Percentiles rank a stretch among this genome's conserved stretches.
Conservation (phyloP, 371 early-diverging fungal genomes). For the Paraphysoderma sedebokerense region DNA sequence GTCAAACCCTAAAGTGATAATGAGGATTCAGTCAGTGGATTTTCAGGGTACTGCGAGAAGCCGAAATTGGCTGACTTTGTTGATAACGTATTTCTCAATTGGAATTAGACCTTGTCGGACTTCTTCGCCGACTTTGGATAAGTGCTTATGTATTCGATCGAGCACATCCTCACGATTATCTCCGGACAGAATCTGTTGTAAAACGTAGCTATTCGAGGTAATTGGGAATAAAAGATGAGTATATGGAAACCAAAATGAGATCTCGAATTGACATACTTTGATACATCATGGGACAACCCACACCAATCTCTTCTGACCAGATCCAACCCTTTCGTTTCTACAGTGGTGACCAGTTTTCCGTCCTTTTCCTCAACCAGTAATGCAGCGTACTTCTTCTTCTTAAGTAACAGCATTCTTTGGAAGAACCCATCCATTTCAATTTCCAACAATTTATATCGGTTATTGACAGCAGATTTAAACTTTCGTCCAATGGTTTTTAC, state of each 20-base stretch:
- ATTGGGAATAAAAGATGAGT: constrained; percentile 11
- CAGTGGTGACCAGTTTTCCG: constrained; percentile 31
- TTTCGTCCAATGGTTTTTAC: constrained; percentile 66
- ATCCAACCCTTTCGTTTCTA: constrained; percentile 98
- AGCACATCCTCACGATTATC: constrained; percentile 56
- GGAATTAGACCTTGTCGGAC: constrained; percentile 52
- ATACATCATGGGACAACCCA: constrained; percentile 74
- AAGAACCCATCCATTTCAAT: constrained; percentile 97
- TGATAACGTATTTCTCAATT: constrained; percentile 78
- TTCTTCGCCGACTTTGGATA: constrained; percentile 45
- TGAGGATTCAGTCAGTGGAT: not conserved
- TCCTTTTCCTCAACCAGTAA: constrained; percentile 46
- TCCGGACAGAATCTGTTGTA: constrained; percentile 54
- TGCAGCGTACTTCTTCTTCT: constrained; percentile 99
- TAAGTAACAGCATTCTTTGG: constrained; percentile 84
- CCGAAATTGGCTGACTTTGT: constrained; percentile 45
- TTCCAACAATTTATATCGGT: constrained; percentile 79
- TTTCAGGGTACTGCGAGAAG: not conserved
- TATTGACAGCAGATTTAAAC: constrained; percentile 77
- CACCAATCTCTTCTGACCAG: constrained; percentile 98
- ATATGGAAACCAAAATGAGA: not conserved
- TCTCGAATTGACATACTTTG: constrained; percentile 43
- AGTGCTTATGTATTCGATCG: constrained; percentile 53
- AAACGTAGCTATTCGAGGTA: constrained; percentile 41
- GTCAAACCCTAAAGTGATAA: constrained; percentile 43